Conservation (phyloP, 2,329 filamentous ascomycete species). For the Dryadomyces sulphureus region DNA sequence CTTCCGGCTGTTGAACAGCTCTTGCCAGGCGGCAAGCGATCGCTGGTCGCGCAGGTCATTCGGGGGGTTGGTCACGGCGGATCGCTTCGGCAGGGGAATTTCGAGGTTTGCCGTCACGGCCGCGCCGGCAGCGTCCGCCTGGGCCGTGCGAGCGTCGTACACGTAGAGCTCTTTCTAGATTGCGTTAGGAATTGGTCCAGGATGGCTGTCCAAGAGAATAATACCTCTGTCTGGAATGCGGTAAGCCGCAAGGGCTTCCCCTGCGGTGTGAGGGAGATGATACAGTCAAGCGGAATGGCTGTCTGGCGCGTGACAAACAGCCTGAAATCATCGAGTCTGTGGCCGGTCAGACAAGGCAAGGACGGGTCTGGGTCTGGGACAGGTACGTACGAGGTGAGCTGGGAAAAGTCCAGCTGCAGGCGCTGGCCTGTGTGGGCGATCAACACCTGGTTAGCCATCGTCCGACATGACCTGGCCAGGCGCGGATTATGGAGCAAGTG, state of each 20-base stretch:
- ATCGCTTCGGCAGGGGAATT: slow-evolving; percentile 36
- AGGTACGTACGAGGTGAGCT: slow-evolving; percentile 52
- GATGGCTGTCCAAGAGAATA: too few species aligned
- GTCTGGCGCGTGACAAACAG: slow-evolving; percentile 64
- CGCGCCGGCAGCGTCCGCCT: slow-evolving; percentile 33
- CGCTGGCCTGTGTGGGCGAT: slow-evolving; percentile 87
- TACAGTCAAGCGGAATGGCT: slow-evolving; percentile 58
- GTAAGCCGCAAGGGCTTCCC: slow-evolving; percentile 76
- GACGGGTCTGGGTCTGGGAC: too few species aligned
- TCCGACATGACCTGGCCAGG: slow-evolving; percentile 28
- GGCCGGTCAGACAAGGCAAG: not conserved
- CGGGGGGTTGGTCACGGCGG: slow-evolving; percentile 52
- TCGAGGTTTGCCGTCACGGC: slow-evolving; percentile 28
- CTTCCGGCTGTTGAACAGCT: slow-evolving; percentile 66
- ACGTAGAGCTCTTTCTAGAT: slow-evolving; percentile 76
- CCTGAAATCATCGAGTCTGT: slow-evolving; percentile 70
- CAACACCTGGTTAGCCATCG: slow-evolving; percentile 81
- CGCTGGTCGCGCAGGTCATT: slow-evolving; percentile 69
- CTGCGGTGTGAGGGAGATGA: slow-evolving; percentile 74
- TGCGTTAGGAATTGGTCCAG: not conserved
- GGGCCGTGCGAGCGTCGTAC: slow-evolving; percentile 69
- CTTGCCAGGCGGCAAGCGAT: slow-evolving; percentile 75
- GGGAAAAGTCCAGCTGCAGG: slow-evolving; percentile 61
- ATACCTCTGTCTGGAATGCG: slow-evolving; percentile 65
- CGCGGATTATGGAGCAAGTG: too few species aligned